Evolutionary conservation across 2,329 filamentous ascomycete genomes (phyloP), one percentile per base, ranked within the genome.

Genomic region (Cercospora sesami): DNA sequence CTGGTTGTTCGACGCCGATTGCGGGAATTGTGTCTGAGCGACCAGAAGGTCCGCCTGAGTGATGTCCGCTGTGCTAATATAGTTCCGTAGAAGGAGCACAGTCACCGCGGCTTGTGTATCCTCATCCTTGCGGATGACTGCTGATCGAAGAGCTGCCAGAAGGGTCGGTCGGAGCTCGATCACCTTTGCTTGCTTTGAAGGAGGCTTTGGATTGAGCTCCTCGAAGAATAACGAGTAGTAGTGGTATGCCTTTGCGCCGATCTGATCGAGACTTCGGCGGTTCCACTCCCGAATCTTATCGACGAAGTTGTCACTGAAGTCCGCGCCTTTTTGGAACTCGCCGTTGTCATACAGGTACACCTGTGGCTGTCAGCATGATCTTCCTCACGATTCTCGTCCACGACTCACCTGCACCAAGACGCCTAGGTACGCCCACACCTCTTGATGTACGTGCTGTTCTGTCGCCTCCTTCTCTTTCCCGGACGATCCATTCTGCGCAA

Each of bases 61-160:
- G 81, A 99, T 97, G 81, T 98, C 94, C 73, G 95, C 97, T 55
- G 94, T 98, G 60, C 91, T 89, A 72, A 99, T 89, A 80, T 99
- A 99, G 82, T 95, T 99, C 75, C 95, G 92, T 74, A 99, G 90
- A 63, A 99, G 86, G 66, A 99, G 86, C 14, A 96, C 96, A 73
- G 96, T 98, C 74, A 98, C 93, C 0, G 94, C 93, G 30, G 95
- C 93, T 82, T 98, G 94, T n/a, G 92, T 97, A 76, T 99, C 95
- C 72, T 93, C 89, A 80, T 99, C 95, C 83, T 98, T 98, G 75
- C 95, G 91, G 71, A 99, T 86, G 30, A 98, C 95, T n/a, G 95
- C 92, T 57, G 94, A 98, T 76, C 95, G 89, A 68, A 99, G 89
- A 18, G 94, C 94, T 64, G 92, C 89, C 65, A 99, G 88, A 61